Conservation (phyloP, 352 stramenopile species). For the Pythium apleroticum region DNA sequence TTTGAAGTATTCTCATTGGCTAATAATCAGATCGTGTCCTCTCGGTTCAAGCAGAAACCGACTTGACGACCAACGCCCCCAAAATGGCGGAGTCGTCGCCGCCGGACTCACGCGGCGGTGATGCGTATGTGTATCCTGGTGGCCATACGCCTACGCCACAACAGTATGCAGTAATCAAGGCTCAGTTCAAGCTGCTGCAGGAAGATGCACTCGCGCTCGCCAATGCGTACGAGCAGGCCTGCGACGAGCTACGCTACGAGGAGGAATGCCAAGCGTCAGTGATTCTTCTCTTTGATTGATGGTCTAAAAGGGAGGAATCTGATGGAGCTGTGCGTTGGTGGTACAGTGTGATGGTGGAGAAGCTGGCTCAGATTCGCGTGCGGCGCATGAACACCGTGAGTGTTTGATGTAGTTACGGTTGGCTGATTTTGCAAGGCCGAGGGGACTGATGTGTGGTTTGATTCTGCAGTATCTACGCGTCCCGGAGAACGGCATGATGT, state of each 20-base stretch:
- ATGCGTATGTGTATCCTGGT: not conserved
- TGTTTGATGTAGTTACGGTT: not conserved
- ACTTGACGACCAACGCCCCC: constrained; percentile 2
- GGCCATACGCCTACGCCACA: not conserved
- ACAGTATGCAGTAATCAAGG: constrained; percentile 34
- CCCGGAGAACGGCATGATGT: constrained; percentile 33
- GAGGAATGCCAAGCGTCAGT: constrained; percentile 44
- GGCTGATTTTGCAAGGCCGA: not conserved
- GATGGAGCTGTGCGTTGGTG: constrained; percentile 1
- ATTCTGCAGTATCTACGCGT: constrained; percentile 34
- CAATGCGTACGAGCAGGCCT: constrained; percentile 31
- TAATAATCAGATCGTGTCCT: not conserved
- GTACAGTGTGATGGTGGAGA: constrained; percentile 41
- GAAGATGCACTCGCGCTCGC: constrained; percentile 37
- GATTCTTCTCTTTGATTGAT: too few relatives aligned
- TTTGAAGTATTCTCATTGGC: not conserved
- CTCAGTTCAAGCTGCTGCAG: constrained; percentile 36
- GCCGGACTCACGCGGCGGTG: not conserved
- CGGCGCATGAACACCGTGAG: constrained; percentile 43
- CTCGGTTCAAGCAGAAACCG: constrained; percentile 4
- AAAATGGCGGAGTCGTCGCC: not conserved
- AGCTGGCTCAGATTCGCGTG: constrained; percentile 47
- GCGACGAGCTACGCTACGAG: constrained; percentile 40
- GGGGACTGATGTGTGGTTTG: not conserved
- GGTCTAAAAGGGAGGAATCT: not conserved